These are phyloP conservation scores for Daldinia loculata DNA, from an alignment of 495 filamentous ascomycete genomes.

Conservation along the genomic window DNA sequence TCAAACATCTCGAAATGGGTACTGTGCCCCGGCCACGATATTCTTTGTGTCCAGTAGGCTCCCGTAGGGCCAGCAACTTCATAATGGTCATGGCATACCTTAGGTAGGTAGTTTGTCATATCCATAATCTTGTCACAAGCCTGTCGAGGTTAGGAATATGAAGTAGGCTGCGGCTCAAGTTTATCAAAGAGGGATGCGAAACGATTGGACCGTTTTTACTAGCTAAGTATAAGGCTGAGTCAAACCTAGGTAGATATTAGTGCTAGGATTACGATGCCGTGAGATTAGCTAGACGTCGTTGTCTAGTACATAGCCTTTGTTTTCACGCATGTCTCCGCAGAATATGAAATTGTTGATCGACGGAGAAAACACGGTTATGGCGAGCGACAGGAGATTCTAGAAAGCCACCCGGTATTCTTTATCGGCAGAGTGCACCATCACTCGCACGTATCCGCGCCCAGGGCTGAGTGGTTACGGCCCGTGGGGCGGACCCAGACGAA, in stretches of 20 bases:
- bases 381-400: constrained; percentile 6
- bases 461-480: constrained; percentile 9
- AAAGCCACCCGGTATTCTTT: neutral
- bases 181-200: neutral
- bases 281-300: neutral
- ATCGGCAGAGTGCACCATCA: constrained; percentile 19
- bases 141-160: neutral
- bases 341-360: neutral
- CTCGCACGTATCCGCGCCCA: constrained; percentile 19
- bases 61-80: neutral
- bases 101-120: neutral
- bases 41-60: neutral
- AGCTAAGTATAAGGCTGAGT: neutral
- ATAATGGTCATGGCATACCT: neutral
- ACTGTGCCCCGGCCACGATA: neutral
- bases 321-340: neutral
- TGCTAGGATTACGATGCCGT: neutral
- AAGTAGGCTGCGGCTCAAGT: neutral
- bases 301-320: neutral
- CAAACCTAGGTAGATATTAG: neutral
- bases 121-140: neutral
- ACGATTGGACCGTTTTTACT: neutral
- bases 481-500: constrained; percentile 32
- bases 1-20: neutral
- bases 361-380: neutral